These are phyloP conservation scores for Gossypium lobatum DNA, from an alignment of 441 rosid genomes.

Conservation along the genomic window DNA sequence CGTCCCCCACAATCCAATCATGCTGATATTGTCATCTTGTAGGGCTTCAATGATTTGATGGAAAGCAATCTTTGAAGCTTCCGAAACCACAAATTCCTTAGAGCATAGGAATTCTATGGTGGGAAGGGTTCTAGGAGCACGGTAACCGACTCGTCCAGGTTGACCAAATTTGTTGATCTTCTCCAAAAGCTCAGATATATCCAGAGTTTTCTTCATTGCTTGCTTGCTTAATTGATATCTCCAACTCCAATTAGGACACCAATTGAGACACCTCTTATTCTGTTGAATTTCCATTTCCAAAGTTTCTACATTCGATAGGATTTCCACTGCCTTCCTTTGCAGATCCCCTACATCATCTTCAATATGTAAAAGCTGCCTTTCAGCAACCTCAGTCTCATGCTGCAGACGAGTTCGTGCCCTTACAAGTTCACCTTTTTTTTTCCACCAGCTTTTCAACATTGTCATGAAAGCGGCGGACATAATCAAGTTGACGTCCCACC, in stretches of 20 bases:
- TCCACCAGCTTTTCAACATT: neutral
- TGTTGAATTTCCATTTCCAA: neutral
- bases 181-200: neutral
- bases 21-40: neutral
- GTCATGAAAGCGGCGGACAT: neutral
- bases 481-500: neutral
- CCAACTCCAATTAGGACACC: neutral
- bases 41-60: neutral
- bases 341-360: neutral
- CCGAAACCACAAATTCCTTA: neutral
- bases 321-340: neutral
- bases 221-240: conserved; percentile 2
- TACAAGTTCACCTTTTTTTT: neutral
- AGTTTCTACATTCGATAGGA: neutral
- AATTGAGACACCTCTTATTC: neutral
- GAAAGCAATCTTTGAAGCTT: neutral
- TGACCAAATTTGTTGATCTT: neutral
- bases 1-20: conserved; percentile 17
- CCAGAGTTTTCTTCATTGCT: neutral
- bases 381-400: neutral
- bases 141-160: neutral
- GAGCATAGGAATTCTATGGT: conserved; percentile 2
- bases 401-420: neutral
- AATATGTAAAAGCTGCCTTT: neutral
- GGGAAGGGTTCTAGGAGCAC: neutral